Evolutionary conservation across 306 rosid genomes (phyloP), one percentile per base, ranked within the genome.

Genomic region (Echinosophora koreensis): DNA sequence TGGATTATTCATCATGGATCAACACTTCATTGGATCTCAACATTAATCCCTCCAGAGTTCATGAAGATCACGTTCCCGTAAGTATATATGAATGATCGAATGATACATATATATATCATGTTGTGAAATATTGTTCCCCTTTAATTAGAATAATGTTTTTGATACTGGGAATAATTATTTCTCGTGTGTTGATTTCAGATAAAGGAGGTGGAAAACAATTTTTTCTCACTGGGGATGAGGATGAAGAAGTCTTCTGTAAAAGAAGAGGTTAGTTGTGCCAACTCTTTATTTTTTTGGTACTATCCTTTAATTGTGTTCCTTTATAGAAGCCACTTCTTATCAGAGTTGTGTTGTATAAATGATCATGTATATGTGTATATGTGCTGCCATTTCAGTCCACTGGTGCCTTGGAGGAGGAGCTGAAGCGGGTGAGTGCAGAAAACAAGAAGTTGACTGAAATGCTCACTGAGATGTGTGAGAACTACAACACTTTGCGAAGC

Each of bases 381-480:
- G n/a, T 84, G 74, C 30, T 56, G 71, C 34, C 14, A 54, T 69
- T 82, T 81, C 88, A 96, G 99, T 44, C 80, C 0, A 67, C 74
- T 47, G 83, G 87, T 71, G 88, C 87, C 47, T 70, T 91, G 79
- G 84, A 81, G 57, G 94, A 92, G 81, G 99, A 96, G 59, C 77
- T 96, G 86, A 89, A 86, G 60, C 66, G 98, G 37, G 94, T 96
- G 78, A 89, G 86, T n/a, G 88, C 84, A 16, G 99, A 96, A 76
- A 96, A 96, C 90, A 91, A 85, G 90, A 96, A 93, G 85, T 77
- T 96, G 73, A 87, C 87, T 0, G 97, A 91, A 77, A 92, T 87
- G 97, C 80, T 96, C 3, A 81, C 91, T 8, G 86, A 84, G 82
- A 81, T 93, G 85, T 90, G 97, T 74, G 99, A 96, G 75, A 96